A percentile compares a stretch with the other conserved stretches of the same genome.
Evolutionary conservation across 192 early-diverging fungal genomes (phyloP).

Genomic region (Coemansia reversa): DNA sequence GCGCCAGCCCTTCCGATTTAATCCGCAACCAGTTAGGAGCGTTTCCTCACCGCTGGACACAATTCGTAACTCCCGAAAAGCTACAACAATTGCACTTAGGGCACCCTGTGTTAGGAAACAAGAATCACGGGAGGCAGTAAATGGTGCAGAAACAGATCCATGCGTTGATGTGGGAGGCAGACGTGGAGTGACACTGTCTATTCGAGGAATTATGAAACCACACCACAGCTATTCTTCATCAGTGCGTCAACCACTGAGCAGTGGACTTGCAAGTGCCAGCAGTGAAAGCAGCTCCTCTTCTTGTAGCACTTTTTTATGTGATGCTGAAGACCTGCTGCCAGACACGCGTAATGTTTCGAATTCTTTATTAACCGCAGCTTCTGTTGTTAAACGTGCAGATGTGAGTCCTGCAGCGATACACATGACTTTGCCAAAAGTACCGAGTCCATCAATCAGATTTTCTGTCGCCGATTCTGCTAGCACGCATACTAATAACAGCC

Average conservation of each 20-base stretch:
- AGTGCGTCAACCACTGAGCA: neutral
- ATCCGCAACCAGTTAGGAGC: slow-evolving; percentile 11
- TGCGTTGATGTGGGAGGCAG: neutral
- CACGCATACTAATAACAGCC: no score
- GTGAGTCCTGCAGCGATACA: no score
- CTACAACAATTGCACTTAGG: slow-evolving; percentile 27
- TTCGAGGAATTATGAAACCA: slow-evolving; percentile 18
- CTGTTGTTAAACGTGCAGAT: no score
- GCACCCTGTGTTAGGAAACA: slow-evolving; percentile 7
- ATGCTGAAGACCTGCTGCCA: no score
- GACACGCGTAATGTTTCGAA: no score
- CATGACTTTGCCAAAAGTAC: no score
- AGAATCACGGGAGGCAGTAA: neutral
- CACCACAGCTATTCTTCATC: neutral
- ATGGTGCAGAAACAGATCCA: neutral
- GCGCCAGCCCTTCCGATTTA: slow-evolving; percentile 32
- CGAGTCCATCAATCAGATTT: no score
- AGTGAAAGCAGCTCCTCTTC: no score
- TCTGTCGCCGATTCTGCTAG: no score
- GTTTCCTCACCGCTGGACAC: neutral
- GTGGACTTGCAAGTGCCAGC: neutral
- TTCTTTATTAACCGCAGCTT: no score
- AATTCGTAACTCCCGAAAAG: neutral
- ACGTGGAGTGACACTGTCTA: slow-evolving; percentile 14
- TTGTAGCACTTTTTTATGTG: no score